A percentile compares a stretch with the other conserved stretches of the same genome.
Conservation (phyloP, 1,284 basidiomycete genomes). For the Schizopora paradoxa region DNA sequence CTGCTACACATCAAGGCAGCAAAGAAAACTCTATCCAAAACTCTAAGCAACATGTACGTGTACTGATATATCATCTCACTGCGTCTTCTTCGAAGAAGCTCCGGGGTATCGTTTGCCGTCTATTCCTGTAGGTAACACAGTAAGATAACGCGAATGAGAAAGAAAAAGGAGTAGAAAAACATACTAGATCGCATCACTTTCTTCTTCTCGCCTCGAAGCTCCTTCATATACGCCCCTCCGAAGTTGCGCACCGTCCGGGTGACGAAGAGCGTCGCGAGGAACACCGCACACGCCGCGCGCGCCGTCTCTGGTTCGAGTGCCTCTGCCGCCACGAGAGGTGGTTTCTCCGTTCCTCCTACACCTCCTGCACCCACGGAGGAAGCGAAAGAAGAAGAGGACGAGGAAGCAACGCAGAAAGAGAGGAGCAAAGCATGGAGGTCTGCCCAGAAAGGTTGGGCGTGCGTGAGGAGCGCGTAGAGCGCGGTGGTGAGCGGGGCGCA, state of each 20-base stretch:
- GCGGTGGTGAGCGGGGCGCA: constrained; percentile 64
- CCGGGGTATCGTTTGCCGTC: no score
- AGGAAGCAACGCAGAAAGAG: constrained; percentile 36
- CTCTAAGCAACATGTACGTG: no score
- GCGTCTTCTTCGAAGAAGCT: no score
- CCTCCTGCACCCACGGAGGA: constrained; percentile 25
- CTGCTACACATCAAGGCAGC: no score
- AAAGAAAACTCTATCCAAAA: no score
- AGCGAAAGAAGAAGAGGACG: no score
- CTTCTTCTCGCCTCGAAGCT: constrained; percentile 16
- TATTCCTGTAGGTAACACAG: no score
- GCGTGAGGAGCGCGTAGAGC: constrained; percentile 68
- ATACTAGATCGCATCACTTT: constrained; percentile 21
- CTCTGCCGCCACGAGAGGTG: constrained; percentile 25
- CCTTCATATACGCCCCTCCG: constrained; percentile 25
- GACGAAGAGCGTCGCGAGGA: constrained; percentile 54
- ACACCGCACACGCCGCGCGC: constrained; percentile 57
- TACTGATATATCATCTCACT: no score
- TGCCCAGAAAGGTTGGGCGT: constrained; percentile 74
- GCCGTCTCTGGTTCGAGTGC: constrained; percentile 56
- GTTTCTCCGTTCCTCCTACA: constrained; percentile 27
- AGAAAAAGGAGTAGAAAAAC: background rate
- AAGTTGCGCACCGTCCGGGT: constrained; percentile 56
- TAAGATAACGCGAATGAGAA: no score
- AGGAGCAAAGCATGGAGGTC: constrained; percentile 46